Evolutionary conservation across 2,329 filamentous ascomycete species (phyloP).

Genomic region (Hypoxylon sp.): DNA sequence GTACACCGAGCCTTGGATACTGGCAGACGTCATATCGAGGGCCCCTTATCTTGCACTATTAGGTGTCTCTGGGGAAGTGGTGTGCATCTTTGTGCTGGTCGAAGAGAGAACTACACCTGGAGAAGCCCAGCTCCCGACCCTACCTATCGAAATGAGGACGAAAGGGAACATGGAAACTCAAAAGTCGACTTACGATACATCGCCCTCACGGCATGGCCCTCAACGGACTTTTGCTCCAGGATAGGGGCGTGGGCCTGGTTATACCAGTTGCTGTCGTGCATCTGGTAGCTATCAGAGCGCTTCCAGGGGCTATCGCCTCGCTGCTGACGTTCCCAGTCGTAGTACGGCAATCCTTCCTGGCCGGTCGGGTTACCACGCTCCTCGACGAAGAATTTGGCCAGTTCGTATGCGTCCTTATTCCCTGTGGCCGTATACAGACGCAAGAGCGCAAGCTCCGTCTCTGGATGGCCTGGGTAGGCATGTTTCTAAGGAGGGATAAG

Average conservation of each 20-base stretch:
- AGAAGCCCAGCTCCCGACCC: background rate
- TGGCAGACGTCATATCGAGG: background rate
- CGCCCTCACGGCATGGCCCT: conserved; percentile 72
- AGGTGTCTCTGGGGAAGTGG: background rate
- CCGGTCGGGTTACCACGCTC: conserved; percentile 70
- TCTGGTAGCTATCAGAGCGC: conserved; percentile 64
- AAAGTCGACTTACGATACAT: conserved; percentile 62
- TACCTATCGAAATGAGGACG: background rate
- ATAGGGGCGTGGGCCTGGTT: conserved; percentile 71
- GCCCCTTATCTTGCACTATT: background rate
- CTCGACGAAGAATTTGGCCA: conserved; percentile 70
- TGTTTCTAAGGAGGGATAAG: conserved; percentile 55
- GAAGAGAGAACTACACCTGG: background rate
- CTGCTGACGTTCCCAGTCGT: conserved; percentile 66
- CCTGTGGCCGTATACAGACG: conserved; percentile 57
- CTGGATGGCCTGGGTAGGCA: conserved; percentile 73
- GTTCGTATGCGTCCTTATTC: conserved; percentile 57
- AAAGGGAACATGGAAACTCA: conserved; percentile 1
- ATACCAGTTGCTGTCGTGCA: conserved; percentile 62
- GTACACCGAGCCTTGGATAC: conserved; percentile 4
- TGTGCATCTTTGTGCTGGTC: background rate
- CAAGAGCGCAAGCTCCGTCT: conserved; percentile 65
- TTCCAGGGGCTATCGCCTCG: conserved; percentile 66
- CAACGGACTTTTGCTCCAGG: conserved; percentile 66
- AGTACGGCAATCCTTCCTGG: conserved; percentile 66